phyloP scores from a whole-genome alignment of 306 rosid genomes.

The Casuarina cunninghamiana region DNA sequence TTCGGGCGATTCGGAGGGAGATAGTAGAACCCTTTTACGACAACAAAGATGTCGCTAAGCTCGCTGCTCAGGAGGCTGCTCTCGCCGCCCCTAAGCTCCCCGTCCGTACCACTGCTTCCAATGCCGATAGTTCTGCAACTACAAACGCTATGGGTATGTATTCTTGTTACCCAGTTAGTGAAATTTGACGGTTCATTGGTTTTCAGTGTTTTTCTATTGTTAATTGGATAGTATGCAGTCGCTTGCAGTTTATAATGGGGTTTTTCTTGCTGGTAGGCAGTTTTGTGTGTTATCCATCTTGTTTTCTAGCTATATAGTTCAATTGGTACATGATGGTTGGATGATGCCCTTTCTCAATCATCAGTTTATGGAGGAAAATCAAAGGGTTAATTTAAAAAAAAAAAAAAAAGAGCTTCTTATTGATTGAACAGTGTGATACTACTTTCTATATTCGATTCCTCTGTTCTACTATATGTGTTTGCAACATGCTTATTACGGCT shows the following conservation, averaged over 20 bases:
- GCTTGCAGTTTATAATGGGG: not conserved
- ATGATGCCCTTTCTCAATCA: no score
- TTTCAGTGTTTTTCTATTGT: no score
- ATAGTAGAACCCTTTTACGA: conserved; percentile 82
- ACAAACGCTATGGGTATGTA: conserved; percentile 43
- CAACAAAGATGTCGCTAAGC: conserved; percentile 82
- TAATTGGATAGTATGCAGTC: not conserved
- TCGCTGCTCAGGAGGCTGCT: conserved; percentile 87
- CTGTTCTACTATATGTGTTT: no score
- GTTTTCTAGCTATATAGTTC: not conserved
- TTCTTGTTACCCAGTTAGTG: not conserved
- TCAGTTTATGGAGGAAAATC: no score
- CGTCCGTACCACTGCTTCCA: conserved; percentile 34
- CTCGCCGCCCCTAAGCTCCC: conserved; percentile 90
- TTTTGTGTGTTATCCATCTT: not conserved
- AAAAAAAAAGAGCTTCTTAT: no score
- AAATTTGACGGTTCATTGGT: not conserved
- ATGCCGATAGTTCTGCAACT: conserved; percentile 11
- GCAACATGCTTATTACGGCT: no score
- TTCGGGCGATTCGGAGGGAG: conserved; percentile 85
- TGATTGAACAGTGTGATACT: no score
- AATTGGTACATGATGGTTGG: no score
- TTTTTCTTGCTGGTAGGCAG: not conserved
- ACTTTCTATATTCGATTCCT: no score
- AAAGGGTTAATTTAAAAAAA: not conserved